Evolutionary conservation across 1,284 basidiomycete genomes (phyloP).

Genomic region (Pseudozyma pruni): DNA sequence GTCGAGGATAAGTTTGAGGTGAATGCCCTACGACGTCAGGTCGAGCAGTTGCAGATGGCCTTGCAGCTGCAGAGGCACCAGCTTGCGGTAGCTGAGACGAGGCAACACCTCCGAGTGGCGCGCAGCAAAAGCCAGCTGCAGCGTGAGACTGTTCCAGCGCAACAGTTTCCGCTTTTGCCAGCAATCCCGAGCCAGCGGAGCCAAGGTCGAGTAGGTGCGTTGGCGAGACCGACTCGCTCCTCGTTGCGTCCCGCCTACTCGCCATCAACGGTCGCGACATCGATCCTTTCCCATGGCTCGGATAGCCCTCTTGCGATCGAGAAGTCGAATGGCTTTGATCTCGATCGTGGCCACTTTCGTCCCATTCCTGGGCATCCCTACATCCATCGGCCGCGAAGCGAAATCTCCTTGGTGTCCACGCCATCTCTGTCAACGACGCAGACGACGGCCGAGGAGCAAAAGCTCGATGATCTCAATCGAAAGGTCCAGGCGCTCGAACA

Average conservation of each 20-base stretch:
- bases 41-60: conserved; percentile 47
- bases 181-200: too few relatives aligned
- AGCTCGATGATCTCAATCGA: conserved; percentile 26
- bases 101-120: neutral
- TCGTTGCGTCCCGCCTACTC: too few relatives aligned
- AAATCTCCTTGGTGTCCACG: conserved; percentile 1
- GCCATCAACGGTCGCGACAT: too few relatives aligned
- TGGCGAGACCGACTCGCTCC: too few relatives aligned
- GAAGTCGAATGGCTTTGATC: too few relatives aligned
- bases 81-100: conserved; percentile 1
- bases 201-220: too few relatives aligned
- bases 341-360: too few relatives aligned
- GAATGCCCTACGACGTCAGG: conserved; percentile 30
- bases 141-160: neutral
- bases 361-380: neutral
- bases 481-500: conserved; percentile 33
- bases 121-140: conserved; percentile 2
- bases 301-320: too few relatives aligned
- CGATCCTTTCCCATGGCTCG: too few relatives aligned
- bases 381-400: conserved; percentile 1
- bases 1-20: conserved; percentile 29
- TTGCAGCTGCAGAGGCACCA: conserved; percentile 27
- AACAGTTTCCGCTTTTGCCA: too few relatives aligned
- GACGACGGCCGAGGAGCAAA: conserved; percentile 12
- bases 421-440: conserved; percentile 13